These are phyloP conservation scores for Pythium myriotylum DNA, from an alignment of 352 stramenopile species.

Conservation along the genomic window DNA sequence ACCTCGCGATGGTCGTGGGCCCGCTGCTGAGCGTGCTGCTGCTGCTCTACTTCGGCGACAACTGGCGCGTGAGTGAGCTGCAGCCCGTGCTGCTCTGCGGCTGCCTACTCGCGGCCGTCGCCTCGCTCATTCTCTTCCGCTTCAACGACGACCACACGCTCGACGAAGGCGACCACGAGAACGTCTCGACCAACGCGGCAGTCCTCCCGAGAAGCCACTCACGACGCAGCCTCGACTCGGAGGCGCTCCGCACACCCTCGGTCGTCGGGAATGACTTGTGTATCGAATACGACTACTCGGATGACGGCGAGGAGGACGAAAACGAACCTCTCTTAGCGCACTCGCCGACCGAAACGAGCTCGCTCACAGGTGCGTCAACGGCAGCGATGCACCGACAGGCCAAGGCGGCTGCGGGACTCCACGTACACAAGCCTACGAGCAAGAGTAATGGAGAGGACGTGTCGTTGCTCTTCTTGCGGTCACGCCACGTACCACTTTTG, in stretches of 20 bases:
- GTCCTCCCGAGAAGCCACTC: slow-evolving; percentile 10
- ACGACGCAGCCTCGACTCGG: slow-evolving; percentile 21
- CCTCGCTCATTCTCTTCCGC: slow-evolving; percentile 52
- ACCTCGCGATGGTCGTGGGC: slow-evolving; percentile 65
- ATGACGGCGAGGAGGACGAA: slow-evolving; percentile 25
- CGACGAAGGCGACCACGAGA: slow-evolving; percentile 33
- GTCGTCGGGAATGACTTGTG: slow-evolving; percentile 54
- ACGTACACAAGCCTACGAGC: neutral
- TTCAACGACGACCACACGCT: slow-evolving; percentile 65
- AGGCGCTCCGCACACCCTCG: slow-evolving; percentile 51
- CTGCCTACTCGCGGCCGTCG: slow-evolving; percentile 45
- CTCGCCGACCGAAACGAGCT: slow-evolving; percentile 14
- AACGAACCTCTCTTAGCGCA: neutral
- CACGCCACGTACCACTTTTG: slow-evolving; percentile 65
- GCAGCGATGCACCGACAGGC: slow-evolving; percentile 3
- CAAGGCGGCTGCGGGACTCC: slow-evolving; percentile 12
- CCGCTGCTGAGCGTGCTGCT: slow-evolving; percentile 59
- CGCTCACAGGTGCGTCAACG: slow-evolving; percentile 3
- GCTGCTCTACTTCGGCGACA: slow-evolving; percentile 64
- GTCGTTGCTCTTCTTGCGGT: slow-evolving; percentile 61
- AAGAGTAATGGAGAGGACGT: slow-evolving; percentile 9
- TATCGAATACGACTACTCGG: slow-evolving; percentile 41
- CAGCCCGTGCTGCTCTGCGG: slow-evolving; percentile 64
- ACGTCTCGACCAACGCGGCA: neutral
- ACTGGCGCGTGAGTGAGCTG: slow-evolving; percentile 62